Evolutionary conservation across 345 rosid species (phyloP), one percentile per base, ranked within the genome.

Genomic region (Rhodomyrtus tomentosa): DNA sequence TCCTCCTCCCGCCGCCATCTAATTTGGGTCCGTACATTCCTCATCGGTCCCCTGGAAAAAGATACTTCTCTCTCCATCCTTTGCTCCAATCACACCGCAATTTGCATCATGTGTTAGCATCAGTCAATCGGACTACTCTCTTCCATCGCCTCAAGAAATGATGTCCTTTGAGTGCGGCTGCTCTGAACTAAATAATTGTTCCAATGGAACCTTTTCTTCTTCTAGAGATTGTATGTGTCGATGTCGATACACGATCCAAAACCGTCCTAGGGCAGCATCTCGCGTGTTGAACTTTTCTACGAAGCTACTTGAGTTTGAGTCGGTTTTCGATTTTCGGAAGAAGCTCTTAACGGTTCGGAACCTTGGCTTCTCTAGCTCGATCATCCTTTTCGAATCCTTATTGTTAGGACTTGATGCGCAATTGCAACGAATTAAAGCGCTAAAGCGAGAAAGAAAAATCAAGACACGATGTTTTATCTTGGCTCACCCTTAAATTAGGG

Each of bases 31-130:
- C 20, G 21, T 49, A 32, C 42, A 50, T 82, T 54, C 82, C 83
- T 32, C 80, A 10, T 82, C 82, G 86, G 84, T 86, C 84, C 82
- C 56, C 80, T 45, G 3, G 14, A 11, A 49, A 49, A 49, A 49
- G 50, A 11, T 38, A 51, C 14, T 81, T 52, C 51, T 51, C 86
- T 55, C 55, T 85, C 85, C 54, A 81, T 84, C 87, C n/a, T 87
- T 49, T 27, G 36, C 55, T 29, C 56, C 48, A 20, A 54, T 50
- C 81, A 48, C 29, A 14, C 18, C 21, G 48, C 14, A 27, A 54
- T 50, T 40, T 40, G 12, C 32, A n/a, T 5, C 50, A 24, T 3
- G 53, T 7, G 2, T 73, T 29, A 38, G 58, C 56, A 50, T 14
- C 25, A 50, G 62, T 51, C 56, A 25, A 32, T 29, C 22, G 55